phyloP scores from a whole-genome alignment of 352 stramenopile genomes.

The Sclerospora graminicola region DNA sequence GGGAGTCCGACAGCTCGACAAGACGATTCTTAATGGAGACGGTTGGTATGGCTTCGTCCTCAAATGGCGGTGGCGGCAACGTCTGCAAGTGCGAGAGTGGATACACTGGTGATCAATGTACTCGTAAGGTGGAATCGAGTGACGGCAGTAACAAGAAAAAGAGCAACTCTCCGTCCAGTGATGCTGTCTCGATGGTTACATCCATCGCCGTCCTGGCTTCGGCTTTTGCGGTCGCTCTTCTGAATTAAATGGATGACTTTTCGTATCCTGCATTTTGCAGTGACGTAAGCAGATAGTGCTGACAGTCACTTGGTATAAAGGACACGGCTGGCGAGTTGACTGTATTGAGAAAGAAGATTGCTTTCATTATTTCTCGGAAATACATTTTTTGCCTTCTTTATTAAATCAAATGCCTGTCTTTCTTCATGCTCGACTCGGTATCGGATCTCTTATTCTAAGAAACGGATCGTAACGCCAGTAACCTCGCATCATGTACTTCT shows the following conservation, averaged over 20 bases:
- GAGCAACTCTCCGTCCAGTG: constrained; percentile 16
- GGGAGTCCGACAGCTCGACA: neutral
- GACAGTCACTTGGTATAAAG: neutral
- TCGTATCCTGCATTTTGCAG: neutral
- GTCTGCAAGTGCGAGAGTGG: constrained; percentile 47
- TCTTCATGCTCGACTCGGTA: too few relatives aligned
- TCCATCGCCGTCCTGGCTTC: constrained; percentile 21
- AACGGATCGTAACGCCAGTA: too few relatives aligned
- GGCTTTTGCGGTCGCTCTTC: constrained; percentile 18
- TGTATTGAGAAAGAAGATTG: constrained; percentile 9
- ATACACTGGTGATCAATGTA: constrained; percentile 51
- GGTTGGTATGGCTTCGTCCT: constrained; percentile 22
- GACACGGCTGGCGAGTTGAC: neutral
- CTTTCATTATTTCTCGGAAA: constrained; percentile 13
- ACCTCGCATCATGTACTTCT: too few relatives aligned
- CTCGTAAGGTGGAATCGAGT: constrained; percentile 33
- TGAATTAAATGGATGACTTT: constrained; percentile 29
- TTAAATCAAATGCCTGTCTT: too few relatives aligned
- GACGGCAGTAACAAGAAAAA: constrained; percentile 13
- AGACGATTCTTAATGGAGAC: constrained; percentile 20
- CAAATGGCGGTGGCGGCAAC: constrained; percentile 12
- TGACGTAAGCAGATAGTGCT: constrained; percentile 2
- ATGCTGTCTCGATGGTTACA: constrained; percentile 17
- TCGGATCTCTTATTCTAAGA: too few relatives aligned
- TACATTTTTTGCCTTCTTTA: too few relatives aligned